Percentiles rank a stretch among this genome's conserved stretches.
Conservation (phyloP, 352 stramenopile genomes). For the Thalassiosira gravida region DNA sequence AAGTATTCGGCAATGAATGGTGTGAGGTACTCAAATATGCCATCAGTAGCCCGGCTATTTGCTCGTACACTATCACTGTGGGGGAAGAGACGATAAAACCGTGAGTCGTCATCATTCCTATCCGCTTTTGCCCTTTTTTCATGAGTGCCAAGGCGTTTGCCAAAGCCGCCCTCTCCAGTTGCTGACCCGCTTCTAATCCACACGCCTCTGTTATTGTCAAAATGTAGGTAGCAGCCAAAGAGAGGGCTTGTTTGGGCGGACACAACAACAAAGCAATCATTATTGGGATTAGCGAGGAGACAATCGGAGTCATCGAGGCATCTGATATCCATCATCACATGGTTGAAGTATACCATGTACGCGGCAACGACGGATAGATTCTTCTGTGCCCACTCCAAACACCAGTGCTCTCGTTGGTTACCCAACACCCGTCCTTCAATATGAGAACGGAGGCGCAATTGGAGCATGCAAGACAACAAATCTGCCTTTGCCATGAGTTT, state of each 20-base stretch:
- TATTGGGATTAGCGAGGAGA: constrained; percentile 9
- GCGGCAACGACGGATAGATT: constrained; percentile 38
- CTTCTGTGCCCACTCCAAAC: constrained; percentile 11
- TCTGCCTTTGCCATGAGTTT: constrained; percentile 28
- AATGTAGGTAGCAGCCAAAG: constrained; percentile 12
- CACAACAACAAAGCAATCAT: background rate
- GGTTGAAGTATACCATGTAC: constrained; percentile 40
- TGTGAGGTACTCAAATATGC: background rate
- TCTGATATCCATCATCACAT: constrained; percentile 32
- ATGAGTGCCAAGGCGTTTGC: background rate
- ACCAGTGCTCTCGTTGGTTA: constrained; percentile 12
- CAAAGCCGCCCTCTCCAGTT: constrained; percentile 9
- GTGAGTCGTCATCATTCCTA: constrained; percentile 8
- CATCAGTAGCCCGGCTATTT: background rate
- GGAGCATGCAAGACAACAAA: constrained; percentile 20
- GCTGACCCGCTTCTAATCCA: constrained; percentile 10
- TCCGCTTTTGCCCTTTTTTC: background rate
- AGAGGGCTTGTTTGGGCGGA: background rate
- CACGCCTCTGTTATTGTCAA: background rate
- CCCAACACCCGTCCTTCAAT: constrained; percentile 10
- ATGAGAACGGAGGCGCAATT: background rate
- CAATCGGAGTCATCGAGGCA: constrained; percentile 15
- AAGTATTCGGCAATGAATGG: background rate
- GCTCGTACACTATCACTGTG: background rate
- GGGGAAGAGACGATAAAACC: constrained; percentile 2